phyloP scores from a whole-genome alignment of 116 monocot genomes.

The Thalassia testudinum region DNA sequence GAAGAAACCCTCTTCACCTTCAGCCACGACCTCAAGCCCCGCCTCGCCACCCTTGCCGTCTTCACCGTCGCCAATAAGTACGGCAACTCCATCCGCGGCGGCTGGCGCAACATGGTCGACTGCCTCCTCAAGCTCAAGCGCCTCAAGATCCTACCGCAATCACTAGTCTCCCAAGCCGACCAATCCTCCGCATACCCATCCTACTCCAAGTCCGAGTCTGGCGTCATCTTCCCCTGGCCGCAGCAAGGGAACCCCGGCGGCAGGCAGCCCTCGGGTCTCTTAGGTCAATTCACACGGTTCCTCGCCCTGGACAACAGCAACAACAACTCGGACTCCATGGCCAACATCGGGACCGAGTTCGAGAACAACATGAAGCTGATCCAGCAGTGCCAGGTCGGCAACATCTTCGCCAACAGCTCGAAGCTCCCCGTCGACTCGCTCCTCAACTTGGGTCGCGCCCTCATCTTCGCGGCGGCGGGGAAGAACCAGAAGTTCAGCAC shows the following conservation, averaged over 20 bases:
- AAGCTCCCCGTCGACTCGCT: slow-evolving; percentile 50
- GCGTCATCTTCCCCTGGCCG: slow-evolving; percentile 2
- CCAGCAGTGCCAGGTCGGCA: slow-evolving; percentile 66
- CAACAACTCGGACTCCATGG: slow-evolving; percentile 38
- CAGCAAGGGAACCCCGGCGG: not conserved
- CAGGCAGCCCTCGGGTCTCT: slow-evolving; percentile 12
- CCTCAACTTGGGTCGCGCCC: slow-evolving; percentile 40
- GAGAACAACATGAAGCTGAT: slow-evolving; percentile 77
- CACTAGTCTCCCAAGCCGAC: not conserved
- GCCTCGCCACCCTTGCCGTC: slow-evolving; percentile 71
- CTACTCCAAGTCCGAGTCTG: slow-evolving; percentile 5
- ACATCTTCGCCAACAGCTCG: slow-evolving; percentile 49
- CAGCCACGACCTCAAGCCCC: no score
- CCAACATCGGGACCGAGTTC: no score
- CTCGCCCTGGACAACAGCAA: slow-evolving; percentile 3
- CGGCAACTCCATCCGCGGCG: slow-evolving; percentile 46
- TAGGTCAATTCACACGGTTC: slow-evolving; percentile 6
- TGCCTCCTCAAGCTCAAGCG: slow-evolving; percentile 34
- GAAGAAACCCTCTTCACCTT: slow-evolving; percentile 77
- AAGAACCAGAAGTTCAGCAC: no score
- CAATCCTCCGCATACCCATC: not conserved
- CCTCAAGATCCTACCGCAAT: slow-evolving; percentile 12
- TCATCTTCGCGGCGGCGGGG: slow-evolving; percentile 70
- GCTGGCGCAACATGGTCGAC: no score
- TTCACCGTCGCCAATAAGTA: slow-evolving; percentile 87